These are phyloP conservation scores for Coriaria nepalensis DNA, from an alignment of 306 rosid species.

Conservation along the genomic window DNA sequence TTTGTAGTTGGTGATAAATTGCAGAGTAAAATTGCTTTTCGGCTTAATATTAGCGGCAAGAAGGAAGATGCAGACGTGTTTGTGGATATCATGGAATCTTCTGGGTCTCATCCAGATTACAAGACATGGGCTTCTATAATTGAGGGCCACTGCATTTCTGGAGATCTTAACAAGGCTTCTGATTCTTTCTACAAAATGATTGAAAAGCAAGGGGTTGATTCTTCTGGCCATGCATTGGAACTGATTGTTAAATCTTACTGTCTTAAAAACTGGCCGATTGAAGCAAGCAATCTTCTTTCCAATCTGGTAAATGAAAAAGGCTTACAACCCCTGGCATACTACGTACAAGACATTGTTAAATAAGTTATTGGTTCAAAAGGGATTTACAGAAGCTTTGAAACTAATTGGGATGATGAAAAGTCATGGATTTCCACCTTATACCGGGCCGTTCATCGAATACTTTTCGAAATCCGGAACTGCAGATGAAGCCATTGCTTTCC, in stretches of 20 bases:
- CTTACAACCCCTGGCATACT: slow-evolving; percentile 48
- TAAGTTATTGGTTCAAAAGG: slow-evolving; percentile 39
- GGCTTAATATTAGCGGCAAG: slow-evolving; percentile 33
- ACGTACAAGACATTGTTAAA: slow-evolving; percentile 52
- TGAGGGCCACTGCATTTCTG: slow-evolving; percentile 42
- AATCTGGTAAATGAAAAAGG: slow-evolving; percentile 28
- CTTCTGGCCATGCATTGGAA: slow-evolving; percentile 31
- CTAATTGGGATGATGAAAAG: slow-evolving; percentile 52
- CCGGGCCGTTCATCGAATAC: slow-evolving; percentile 47
- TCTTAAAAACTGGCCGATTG: slow-evolving; percentile 32
- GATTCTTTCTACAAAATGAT: slow-evolving; percentile 41
- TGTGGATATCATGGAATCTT: slow-evolving; percentile 31
- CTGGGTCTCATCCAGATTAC: slow-evolving; percentile 25
- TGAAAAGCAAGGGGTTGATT: slow-evolving; percentile 36
- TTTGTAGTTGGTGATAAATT: slow-evolving; percentile 28
- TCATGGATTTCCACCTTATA: slow-evolving; percentile 59
- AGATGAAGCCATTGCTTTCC: slow-evolving; percentile 46
- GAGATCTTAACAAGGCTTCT: slow-evolving; percentile 47
- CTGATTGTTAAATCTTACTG: slow-evolving; percentile 44
- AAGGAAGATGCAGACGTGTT: slow-evolving; percentile 38
- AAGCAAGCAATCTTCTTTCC: slow-evolving; percentile 41
- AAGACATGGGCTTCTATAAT: slow-evolving; percentile 45
- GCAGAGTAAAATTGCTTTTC: slow-evolving; percentile 36
- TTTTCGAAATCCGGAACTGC: slow-evolving; percentile 57
- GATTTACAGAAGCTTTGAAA: slow-evolving; percentile 47